Evolutionary conservation across 768 basidiomycete genomes (phyloP), one percentile per base, ranked within the genome.

Genomic region (Tylopilus balloui): DNA sequence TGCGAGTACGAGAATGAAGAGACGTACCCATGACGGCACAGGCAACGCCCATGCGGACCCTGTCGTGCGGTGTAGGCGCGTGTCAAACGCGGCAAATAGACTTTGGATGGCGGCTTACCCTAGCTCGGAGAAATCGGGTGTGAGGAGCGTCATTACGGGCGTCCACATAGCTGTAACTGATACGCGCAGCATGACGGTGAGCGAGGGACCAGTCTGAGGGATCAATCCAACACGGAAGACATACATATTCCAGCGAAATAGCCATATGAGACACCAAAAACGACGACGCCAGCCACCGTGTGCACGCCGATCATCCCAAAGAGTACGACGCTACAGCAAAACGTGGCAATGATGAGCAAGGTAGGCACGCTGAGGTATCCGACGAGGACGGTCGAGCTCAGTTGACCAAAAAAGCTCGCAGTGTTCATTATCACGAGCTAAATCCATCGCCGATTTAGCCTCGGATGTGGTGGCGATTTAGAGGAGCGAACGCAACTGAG

Each of bases 351-450:
- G n/a, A 65, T 57, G 12, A 53, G 1, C 17, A 59, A 11, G 37
- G 73, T 75, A 50, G 76, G 71, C 19, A 74, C 64, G 1, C 77
- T 74, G 47, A 76, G 54, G 43, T 65, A 69, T 45, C 69, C 69
- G 12, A 72, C 73, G 19, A 80, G 57, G 14, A 76, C 52, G 13
- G 71, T 71, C 0, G 81, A 77, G 13, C 80, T 53, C 1, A 76
- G 68, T 32, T 84, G 76, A 12, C 84, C 84, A 34, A 78, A 15
- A 20, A 80, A 67, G 46, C 77, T 78, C 1, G 74, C 69, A 2
- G 71, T 74, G 54, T 84, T 84, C 43, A 83, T 64, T 27, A 85
- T 78, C 10, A 78, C 71, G 23, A 85, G 69, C 75, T 81, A 49
- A 25, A 14, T 44, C 20, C 25, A 15, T 13, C 11, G 15, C 36